Base-by-base conservation (phyloP, 2,329 filamentous ascomycete species). In the Aureobasidium sp. region DNA sequence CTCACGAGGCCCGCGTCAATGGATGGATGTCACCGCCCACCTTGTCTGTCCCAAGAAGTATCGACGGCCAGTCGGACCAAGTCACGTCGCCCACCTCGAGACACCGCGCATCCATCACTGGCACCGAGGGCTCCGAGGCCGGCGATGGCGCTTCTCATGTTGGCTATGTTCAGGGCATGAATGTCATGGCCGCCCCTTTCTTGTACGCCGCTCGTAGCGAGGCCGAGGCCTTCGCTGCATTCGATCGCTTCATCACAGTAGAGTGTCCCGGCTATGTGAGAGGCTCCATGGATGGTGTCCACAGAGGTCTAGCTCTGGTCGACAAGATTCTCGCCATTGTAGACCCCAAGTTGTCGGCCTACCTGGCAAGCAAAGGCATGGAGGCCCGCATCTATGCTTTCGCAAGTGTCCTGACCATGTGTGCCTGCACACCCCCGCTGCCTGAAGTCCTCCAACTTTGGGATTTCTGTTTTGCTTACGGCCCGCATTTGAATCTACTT, bases 121-220 rank as follows among this genome's bases (percentile, higher is more conserved):
- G 83, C 1, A 86, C 82, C 0, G 84, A 87, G 69, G 80, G 84
- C 63, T 81, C 86, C 65, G 84, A 87, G 64, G 77, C 78, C 7
- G 81, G 81, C 61, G 78, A 68, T 40, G 61, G 58, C 29, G 64
- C 77, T 33, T 87, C 90, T 67, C 83, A 89, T 11, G 90, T 91
- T 33, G 92, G 89, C 42, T 99, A 99, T 68, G 93, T 99, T 2
- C 94, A 99, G 74, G 94, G 94, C 66, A 97, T 99, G 93, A 99
- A 99, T 71, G 94, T 99, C 42, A 83, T 99, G 17, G 93, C 92
- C 10, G 94, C 94, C 0, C 94, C 94, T 0, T 96, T 99, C 70
- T 80, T 99, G 47, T 99, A 99, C 72, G 91, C 90, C 5, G 92
- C 94, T 1, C 86, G 91, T 61, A 96, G 90, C 72, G 94, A 99